phyloP scores from a whole-genome alignment of 148 eudicot genomes.

The Nepenthes gracilis region DNA sequence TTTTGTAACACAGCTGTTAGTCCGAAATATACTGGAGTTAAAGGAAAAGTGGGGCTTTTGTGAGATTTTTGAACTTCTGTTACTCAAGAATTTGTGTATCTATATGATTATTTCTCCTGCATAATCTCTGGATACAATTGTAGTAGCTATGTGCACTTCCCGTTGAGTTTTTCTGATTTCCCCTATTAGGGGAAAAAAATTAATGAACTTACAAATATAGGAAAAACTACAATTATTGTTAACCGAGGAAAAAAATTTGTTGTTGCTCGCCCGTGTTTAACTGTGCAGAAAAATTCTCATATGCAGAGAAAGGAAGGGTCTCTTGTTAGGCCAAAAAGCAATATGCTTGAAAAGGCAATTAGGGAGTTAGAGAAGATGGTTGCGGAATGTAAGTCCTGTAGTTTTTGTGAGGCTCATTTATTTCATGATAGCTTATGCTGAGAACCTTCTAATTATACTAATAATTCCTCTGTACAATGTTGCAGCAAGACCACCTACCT shows the following conservation, averaged over 20 bases:
- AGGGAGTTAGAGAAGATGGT: slow-evolving; percentile 90
- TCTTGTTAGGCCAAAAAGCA: slow-evolving; percentile 42
- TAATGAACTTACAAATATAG: too few species aligned
- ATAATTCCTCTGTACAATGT: slow-evolving; percentile 11
- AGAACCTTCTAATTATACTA: background rate
- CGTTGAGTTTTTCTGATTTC: too few species aligned
- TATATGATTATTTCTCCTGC: too few species aligned
- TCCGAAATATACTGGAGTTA: too few species aligned
- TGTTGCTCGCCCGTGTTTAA: background rate
- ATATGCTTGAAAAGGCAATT: slow-evolving; percentile 76
- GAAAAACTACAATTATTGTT: too few species aligned
- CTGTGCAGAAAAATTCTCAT: slow-evolving; percentile 44
- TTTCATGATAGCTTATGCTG: background rate
- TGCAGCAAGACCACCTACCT: slow-evolving; percentile 72
- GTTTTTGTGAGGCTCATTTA: background rate
- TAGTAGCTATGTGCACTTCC: too few species aligned
- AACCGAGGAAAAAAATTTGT: too few species aligned
- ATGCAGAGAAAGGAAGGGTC: slow-evolving; percentile 69
- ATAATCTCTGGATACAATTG: too few species aligned
- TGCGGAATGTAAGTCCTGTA: slow-evolving; percentile 65
- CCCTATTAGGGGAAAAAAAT: too few species aligned
- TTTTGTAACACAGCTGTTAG: background rate
- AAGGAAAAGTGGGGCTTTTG: too few species aligned
- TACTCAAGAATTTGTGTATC: too few species aligned
- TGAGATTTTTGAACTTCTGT: too few species aligned